A percentile compares a stretch with the other conserved stretches of the same genome.
phyloP scores from a whole-genome alignment of 805 yeast genomes.

The Saccharomyces kudriavzevii region DNA sequence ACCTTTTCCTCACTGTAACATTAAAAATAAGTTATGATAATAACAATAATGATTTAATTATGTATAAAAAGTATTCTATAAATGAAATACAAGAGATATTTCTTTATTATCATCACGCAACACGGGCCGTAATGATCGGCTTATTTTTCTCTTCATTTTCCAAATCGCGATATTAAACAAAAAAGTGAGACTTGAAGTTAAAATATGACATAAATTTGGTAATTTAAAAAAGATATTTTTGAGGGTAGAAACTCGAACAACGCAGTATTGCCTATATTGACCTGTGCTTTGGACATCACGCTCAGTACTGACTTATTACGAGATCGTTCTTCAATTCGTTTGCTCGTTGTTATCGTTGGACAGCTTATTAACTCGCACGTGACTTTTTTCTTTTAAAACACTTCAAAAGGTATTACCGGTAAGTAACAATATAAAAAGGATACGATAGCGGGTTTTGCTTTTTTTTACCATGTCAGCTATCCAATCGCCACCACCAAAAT shows the following conservation, averaged over 20 bases:
- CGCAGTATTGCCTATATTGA: background rate
- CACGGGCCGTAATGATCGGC: background rate
- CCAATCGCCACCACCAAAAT: background rate
- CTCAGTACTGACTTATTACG: background rate
- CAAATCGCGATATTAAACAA: background rate
- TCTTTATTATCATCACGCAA: background rate
- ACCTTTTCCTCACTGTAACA: background rate
- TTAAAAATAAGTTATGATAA: background rate
- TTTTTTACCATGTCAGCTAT: background rate
- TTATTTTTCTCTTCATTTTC: background rate
- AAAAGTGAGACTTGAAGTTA: background rate
- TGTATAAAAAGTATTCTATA: background rate
- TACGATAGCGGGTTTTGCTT: background rate
- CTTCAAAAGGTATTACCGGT: background rate
- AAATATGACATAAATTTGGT: background rate
- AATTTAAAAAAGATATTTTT: background rate
- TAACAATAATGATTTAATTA: background rate
- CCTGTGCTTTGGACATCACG: background rate
- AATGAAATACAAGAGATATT: background rate
- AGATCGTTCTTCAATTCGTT: background rate
- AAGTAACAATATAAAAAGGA: background rate
- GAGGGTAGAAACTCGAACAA: background rate
- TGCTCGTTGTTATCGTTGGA: background rate
- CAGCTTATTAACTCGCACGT: background rate
- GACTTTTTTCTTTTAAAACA: background rate